A percentile compares a stretch with the other conserved stretches of the same genome.
These are phyloP conservation scores for Tulasnella sp. DNA, from an alignment of 768 basidiomycete species.

Conservation along the genomic window DNA sequence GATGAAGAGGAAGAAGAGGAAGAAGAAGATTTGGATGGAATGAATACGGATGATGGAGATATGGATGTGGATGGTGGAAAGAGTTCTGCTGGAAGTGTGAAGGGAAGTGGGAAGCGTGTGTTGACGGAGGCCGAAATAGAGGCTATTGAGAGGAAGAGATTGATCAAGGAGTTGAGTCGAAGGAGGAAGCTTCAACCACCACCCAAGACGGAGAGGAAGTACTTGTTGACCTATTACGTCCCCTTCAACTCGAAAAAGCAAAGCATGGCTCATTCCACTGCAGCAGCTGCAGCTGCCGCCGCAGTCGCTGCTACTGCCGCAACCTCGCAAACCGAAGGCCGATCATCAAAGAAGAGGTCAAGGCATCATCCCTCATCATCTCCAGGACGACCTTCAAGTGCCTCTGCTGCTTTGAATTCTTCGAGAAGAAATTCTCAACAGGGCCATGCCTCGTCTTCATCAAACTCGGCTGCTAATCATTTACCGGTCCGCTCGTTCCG, in stretches of 20 bases:
- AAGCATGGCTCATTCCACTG: slow-evolving; percentile 18
- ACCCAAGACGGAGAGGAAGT: slow-evolving; percentile 44
- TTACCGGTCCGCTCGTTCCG: slow-evolving; percentile 44
- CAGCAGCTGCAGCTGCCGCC: background rate
- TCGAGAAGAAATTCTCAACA: slow-evolving; percentile 21
- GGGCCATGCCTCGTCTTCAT: slow-evolving; percentile 22
- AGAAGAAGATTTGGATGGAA: no score
- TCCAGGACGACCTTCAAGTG: slow-evolving; percentile 5
- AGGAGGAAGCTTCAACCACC: slow-evolving; percentile 2
- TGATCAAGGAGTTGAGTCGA: background rate
- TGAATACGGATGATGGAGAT: no score
- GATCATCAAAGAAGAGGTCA: slow-evolving; percentile 33
- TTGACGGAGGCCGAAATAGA: background rate
- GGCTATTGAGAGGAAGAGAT: background rate
- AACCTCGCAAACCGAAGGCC: slow-evolving; percentile 21
- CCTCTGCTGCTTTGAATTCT: slow-evolving; percentile 21
- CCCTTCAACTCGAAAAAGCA: slow-evolving; percentile 31
- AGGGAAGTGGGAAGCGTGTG: no score
- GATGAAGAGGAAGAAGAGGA: slow-evolving; percentile 8
- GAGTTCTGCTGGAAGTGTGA: background rate
- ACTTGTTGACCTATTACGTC: slow-evolving; percentile 71
- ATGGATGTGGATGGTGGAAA: no score
- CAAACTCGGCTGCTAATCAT: slow-evolving; percentile 28
- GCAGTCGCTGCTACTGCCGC: slow-evolving; percentile 2
- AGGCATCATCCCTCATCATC: slow-evolving; percentile 20